Evolutionary conservation across 331 rosid genomes (phyloP), one percentile per base, ranked within the genome.

Genomic region (Acacia pycnantha): DNA sequence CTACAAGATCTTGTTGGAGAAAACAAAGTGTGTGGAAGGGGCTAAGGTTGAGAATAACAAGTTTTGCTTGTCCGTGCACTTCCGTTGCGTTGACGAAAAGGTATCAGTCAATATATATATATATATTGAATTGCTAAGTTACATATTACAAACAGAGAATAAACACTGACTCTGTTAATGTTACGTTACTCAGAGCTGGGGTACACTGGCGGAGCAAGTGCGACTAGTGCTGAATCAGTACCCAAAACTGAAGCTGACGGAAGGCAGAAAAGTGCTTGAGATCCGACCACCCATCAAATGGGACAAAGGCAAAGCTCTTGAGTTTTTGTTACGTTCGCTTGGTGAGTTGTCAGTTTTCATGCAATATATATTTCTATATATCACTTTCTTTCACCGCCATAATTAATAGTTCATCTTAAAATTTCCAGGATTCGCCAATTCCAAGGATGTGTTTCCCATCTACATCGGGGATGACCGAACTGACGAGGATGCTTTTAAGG

Each of bases 221-320:
- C 85, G 82, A 73, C 26, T 50, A 11, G 95, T 95, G 68, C 76
- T 95, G 18, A 77, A 73, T 46, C 81, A 86, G 11, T 93, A 91
- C 77, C 97, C 97, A 44, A 87, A 89, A 58, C 88, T 93, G 0
- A 87, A 59, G 64, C 78, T 91, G 78, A 90, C 90, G 16, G 84
- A 92, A 73, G 98, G 98, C 43, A 88, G 97, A 83, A 94, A 92
- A 91, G 98, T 95, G 62, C 65, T 95, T 0, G 99, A 95, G 84
- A 92, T 95, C 41, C 87, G 98, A 22, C 99, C 99, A 51, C 86
- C 83, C 50, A 92, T 95, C 74, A 92, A 95, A 89, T 95, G 99
- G 99, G 98, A 95, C 93, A 95, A 95, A 68, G 99, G 99, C 83
- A 95, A 91, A 85, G 99, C 99, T 71, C 91, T 95, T 29, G 99